A percentile compares a stretch with the other conserved stretches of the same genome.
These are phyloP conservation scores for Botrytis paeoniae DNA, from an alignment of 2,329 filamentous ascomycete species.

Conservation along the genomic window DNA sequence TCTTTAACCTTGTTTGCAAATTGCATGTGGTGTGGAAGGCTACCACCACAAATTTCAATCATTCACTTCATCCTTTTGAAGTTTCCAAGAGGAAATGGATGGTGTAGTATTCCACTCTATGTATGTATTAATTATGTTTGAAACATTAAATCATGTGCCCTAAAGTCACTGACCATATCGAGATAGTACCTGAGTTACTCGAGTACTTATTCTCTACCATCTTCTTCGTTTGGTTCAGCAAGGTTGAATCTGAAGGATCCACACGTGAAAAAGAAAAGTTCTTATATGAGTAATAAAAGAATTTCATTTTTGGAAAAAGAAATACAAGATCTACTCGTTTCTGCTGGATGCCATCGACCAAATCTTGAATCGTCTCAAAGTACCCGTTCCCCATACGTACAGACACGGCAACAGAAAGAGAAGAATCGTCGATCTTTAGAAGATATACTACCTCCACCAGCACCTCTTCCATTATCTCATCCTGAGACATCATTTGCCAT, in stretches of 20 bases:
- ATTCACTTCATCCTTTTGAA: background rate
- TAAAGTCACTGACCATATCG: background rate
- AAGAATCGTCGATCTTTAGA: background rate
- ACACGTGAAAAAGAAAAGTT: background rate
- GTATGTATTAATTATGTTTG: background rate
- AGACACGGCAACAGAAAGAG: conserved; percentile 9
- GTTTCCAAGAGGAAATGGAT: background rate
- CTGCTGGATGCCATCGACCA: conserved; percentile 15
- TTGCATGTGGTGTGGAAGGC: background rate
- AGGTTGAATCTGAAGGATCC: background rate
- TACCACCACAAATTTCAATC: conserved; percentile 1
- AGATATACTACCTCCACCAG: background rate
- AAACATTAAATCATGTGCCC: background rate
- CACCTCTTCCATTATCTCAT: too few species aligned
- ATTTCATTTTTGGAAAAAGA: conserved; percentile 17
- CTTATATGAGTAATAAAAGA: background rate
- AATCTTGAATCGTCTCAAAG: background rate
- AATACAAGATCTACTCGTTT: conserved; percentile 7
- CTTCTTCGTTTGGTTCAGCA: conserved; percentile 1
- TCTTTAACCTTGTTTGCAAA: background rate
- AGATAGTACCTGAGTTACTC: background rate
- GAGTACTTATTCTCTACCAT: background rate
- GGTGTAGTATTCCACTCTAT: background rate
- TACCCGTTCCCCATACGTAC: background rate
- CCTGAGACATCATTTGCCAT: background rate